These are phyloP conservation scores for Blastobotrys chiropterorum DNA, from an alignment of 805 yeast species.

Conservation along the genomic window DNA sequence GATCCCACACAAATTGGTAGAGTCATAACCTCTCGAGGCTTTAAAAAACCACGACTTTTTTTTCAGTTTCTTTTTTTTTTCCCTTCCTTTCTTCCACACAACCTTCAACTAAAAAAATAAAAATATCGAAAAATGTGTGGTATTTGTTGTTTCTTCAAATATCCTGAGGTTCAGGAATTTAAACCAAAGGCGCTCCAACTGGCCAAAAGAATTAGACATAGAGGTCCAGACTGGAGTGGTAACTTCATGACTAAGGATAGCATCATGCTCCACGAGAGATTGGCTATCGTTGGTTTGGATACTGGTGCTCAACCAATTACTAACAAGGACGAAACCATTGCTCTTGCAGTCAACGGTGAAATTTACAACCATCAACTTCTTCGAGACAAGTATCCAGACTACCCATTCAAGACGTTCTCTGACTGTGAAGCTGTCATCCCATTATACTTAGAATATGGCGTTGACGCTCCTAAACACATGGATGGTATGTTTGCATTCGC, in stretches of 20 bases:
- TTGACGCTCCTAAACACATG: constrained; percentile 84
- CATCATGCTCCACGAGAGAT: constrained; percentile 88
- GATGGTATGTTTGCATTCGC: constrained; percentile 99
- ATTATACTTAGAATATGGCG: constrained; percentile 74
- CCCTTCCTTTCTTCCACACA: neutral
- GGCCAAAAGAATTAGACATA: constrained; percentile 88
- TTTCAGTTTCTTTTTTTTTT: neutral
- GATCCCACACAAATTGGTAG: neutral
- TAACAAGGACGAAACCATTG: constrained; percentile 64
- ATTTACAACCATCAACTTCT: constrained; percentile 92
- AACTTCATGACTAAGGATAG: constrained; percentile 73
- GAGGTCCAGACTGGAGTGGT: constrained; percentile 99
- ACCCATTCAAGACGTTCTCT: constrained; percentile 74
- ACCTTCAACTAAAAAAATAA: neutral
- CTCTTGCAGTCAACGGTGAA: constrained; percentile 93
- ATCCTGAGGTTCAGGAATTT: constrained; percentile 71
- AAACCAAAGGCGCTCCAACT: constrained; percentile 84
- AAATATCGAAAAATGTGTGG: constrained; percentile 70
- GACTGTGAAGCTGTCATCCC: constrained; percentile 99
- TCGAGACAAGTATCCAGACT: constrained; percentile 68
- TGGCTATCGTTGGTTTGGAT: constrained; percentile 95
- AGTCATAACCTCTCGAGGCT: neutral
- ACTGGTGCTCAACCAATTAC: constrained; percentile 97
- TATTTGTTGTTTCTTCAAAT: constrained; percentile 87
- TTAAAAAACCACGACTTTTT: neutral